Evolutionary conservation across 2,329 filamentous ascomycete genomes (phyloP).

Genomic region (Dactylellina leptospora): DNA sequence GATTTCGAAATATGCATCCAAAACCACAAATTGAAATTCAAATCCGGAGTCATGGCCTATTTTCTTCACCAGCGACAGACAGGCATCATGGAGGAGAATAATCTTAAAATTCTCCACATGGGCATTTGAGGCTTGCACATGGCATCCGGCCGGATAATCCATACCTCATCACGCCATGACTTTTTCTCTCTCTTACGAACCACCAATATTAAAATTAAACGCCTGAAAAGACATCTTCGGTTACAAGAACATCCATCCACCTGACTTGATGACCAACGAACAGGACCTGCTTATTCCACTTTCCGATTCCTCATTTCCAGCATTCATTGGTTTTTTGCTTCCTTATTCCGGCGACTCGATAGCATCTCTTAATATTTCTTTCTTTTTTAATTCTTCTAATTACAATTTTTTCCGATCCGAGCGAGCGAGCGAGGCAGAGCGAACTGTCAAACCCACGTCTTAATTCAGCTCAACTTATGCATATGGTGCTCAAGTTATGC

Average conservation of each 20-base stretch:
- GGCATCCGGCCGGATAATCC: constrained; percentile 36
- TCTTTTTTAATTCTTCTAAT: too few relatives aligned
- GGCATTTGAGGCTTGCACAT: constrained; percentile 51
- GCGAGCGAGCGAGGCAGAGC: constrained; percentile 29
- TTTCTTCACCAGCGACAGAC: constrained; percentile 5
- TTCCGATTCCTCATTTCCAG: constrained; percentile 18
- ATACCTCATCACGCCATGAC: constrained; percentile 49
- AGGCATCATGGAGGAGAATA: constrained; percentile 48
- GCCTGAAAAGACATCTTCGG: constrained; percentile 32
- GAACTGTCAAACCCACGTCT: constrained; percentile 40
- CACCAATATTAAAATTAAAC: constrained; percentile 41
- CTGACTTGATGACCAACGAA: constrained; percentile 30
- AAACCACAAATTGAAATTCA: constrained; percentile 16
- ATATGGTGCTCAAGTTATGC: constrained; percentile 23
- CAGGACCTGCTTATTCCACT: constrained; percentile 27
- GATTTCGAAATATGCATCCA: neutral
- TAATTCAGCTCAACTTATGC: constrained; percentile 27
- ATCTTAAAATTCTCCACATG: constrained; percentile 54
- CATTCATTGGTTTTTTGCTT: constrained; percentile 23
- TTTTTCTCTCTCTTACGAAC: constrained; percentile 27
- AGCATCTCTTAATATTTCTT: constrained; percentile 37
- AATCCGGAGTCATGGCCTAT: constrained; percentile 25
- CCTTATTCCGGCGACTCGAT: constrained; percentile 19
- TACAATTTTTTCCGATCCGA: constrained; percentile 47
- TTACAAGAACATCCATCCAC: constrained; percentile 22